A percentile compares a stretch with the other conserved stretches of the same genome.
These are phyloP conservation scores for Colletotrichum sp. DNA, from an alignment of 2,329 filamentous ascomycete species.

Conservation along the genomic window DNA sequence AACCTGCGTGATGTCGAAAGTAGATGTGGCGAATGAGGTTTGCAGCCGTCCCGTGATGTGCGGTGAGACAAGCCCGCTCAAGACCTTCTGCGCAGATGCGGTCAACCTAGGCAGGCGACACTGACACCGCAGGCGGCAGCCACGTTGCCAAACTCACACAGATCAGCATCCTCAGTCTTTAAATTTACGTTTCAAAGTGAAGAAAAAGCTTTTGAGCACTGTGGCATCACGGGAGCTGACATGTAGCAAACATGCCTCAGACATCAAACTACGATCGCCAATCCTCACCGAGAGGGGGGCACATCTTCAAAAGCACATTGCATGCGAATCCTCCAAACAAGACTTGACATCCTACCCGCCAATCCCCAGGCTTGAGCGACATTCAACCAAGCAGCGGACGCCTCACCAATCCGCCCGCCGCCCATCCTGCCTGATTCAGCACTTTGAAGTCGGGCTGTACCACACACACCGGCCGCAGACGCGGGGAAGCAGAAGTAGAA, in stretches of 20 bases:
- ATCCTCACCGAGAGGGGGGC: rapidly evolving
- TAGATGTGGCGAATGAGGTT: neutral
- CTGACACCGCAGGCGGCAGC: neutral
- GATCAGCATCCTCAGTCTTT: neutral
- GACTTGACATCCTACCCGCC: neutral
- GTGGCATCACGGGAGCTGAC: neutral
- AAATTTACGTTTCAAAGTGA: neutral
- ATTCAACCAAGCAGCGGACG: neutral
- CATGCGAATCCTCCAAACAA: neutral
- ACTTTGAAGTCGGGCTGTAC: neutral
- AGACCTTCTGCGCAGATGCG: neutral
- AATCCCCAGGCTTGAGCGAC: neutral
- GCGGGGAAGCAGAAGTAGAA: neutral
- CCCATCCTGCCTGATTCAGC: neutral
- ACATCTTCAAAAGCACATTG: neutral
- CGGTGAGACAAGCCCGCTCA: neutral
- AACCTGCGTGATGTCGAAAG: neutral
- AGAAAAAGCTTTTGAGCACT: rapidly evolving
- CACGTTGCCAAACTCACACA: neutral
- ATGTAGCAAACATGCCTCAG: neutral
- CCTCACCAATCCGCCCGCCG: neutral
- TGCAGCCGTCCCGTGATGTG: neutral
- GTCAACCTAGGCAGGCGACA: neutral
- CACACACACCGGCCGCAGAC: neutral
- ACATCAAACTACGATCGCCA: neutral